These are phyloP conservation scores for Amylostereum chailletii DNA, from an alignment of 1,284 basidiomycete genomes.

Conservation along the genomic window DNA sequence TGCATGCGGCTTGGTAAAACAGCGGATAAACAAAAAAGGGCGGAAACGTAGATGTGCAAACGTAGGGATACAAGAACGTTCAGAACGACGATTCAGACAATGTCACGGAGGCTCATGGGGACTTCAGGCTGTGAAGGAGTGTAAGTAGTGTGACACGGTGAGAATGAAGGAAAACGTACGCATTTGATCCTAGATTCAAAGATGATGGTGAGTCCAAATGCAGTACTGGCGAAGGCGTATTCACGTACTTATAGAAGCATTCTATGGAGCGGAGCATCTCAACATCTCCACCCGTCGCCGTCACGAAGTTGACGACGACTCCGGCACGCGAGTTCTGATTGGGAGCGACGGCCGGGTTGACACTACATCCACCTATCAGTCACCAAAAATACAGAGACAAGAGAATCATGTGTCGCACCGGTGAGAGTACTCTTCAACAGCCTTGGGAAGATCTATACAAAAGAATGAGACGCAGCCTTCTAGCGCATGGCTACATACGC, in stretches of 20 bases:
- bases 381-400: neutral
- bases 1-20: conserved; percentile 32
- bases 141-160: conserved; percentile 1
- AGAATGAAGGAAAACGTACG: conserved; percentile 37
- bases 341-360: conserved; percentile 74
- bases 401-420: conserved; percentile 39
- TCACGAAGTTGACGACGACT: conserved; percentile 91
- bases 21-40: conserved; percentile 27
- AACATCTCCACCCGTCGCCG: conserved; percentile 92
- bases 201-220: conserved; percentile 9
- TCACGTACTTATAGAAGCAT: conserved; percentile 83
- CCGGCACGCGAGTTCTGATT: conserved; percentile 70
- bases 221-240: conserved; percentile 10
- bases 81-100: conserved; percentile 47
- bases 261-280: conserved; percentile 97
- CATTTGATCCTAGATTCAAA: conserved; percentile 68
- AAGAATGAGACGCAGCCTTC: conserved; percentile 1
- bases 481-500: conserved; percentile 10
- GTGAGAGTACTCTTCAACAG: conserved; percentile 93
- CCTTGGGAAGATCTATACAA: conserved; percentile 77
- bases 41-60: conserved; percentile 33
- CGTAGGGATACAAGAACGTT: conserved; percentile 70
- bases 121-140: conserved; percentile 63
- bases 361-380: conserved; percentile 31
- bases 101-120: conserved; percentile 77